Evolutionary conservation across 75 land plant species (phyloP).

Genomic region (Cunninghamia lanceolata): DNA sequence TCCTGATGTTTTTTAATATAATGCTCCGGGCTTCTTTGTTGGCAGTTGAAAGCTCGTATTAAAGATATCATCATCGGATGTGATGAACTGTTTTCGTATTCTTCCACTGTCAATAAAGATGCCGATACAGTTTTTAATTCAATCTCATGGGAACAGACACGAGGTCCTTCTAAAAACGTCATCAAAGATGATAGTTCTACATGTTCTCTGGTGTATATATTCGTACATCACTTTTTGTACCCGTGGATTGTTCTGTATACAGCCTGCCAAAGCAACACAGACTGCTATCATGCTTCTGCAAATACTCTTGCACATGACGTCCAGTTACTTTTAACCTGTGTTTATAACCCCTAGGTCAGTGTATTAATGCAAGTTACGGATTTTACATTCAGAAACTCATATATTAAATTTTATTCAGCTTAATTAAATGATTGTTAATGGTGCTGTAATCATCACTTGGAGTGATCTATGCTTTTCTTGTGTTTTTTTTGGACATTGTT

Average conservation of each 20-base stretch:
- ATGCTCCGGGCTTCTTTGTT: not conserved
- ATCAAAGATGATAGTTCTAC: not conserved
- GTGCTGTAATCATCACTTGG: not conserved
- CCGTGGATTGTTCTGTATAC: not conserved
- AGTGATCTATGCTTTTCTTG: not conserved
- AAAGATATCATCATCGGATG: not conserved
- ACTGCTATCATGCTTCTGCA: not conserved
- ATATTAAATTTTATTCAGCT: not conserved
- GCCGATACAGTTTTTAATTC: not conserved
- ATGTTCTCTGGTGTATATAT: not conserved
- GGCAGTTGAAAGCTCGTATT: not conserved
- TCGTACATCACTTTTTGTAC: not conserved
- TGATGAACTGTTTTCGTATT: not conserved
- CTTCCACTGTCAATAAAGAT: not conserved
- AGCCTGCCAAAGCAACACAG: not conserved
- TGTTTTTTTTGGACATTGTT: not conserved
- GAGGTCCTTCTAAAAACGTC: not conserved
- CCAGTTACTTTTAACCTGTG: not conserved
- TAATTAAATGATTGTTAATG: not conserved
- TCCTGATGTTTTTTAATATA: slow-evolving; percentile 71
- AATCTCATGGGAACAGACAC: not conserved
- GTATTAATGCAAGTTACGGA: not conserved
- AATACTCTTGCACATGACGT: not conserved
- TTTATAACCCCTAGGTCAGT: not conserved
- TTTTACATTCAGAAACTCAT: slow-evolving; percentile 3